Base-by-base conservation (phyloP, 2,329 filamentous ascomycete genomes). In the Bisporella sp. region DNA sequence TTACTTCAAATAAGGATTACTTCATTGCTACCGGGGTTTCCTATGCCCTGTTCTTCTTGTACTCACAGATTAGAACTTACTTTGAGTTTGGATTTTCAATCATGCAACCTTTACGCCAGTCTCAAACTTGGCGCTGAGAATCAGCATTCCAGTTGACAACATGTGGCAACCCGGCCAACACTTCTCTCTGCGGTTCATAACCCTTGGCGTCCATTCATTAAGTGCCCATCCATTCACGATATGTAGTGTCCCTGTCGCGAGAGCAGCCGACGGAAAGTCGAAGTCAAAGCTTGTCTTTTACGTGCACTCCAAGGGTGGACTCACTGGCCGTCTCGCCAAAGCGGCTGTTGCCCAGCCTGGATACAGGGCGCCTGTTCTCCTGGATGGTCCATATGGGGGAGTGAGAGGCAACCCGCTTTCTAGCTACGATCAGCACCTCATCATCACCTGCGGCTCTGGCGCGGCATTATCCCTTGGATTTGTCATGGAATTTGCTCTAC, bases 191-290 rank as follows among this genome's bases (percentile, higher is more conserved):
- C 82, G 91, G 35, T 95, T 96, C 90, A 0, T 87, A 87, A 1
- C 88, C 95, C 59, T 89, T 87, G 0, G 69, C 91, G 2, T 57
- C 6, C 46, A 53, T 37, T n/a, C 51, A 81, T 95, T 53, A 87
- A 95, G 57, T 4, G 95, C 93, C 59, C 91, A 96, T 61, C 91
- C 92, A 0, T 96, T 96, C 64, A 96, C 91, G 0, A 89, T 96
- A 50, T 84, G 91, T 4, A 95, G 89, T 1, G 75, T 95, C 11
- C 48, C 54, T 29, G 35, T 9, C 44, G 12, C 12, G 21, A 3
- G 44, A 43, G 28, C 28, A 4, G 13, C 33, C n/a, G 32, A 46
- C 43, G 47, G 21, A 21, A 21, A 21, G 21, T 21, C 21, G 21
- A 21, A 21, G 21, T 21, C 21, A 21, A 21, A 21, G 21, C 21